These are phyloP conservation scores for Russula earlei DNA, from an alignment of 768 basidiomycete species.

Conservation along the genomic window DNA sequence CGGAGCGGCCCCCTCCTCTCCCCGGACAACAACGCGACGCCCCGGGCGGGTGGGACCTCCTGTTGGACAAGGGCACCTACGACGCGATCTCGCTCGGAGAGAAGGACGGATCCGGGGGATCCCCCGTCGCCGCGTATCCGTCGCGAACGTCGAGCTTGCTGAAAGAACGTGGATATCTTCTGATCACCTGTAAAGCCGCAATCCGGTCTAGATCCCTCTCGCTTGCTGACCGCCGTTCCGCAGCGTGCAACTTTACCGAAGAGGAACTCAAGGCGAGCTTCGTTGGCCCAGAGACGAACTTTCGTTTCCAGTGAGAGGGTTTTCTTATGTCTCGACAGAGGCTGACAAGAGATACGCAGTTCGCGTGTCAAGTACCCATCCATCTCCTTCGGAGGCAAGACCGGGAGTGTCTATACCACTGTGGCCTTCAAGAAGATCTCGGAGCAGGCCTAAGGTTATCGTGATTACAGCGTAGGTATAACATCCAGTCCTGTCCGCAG, in stretches of 20 bases:
- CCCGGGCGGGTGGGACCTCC: conserved; percentile 51
- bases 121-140: conserved; percentile 54
- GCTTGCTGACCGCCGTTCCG: neutral
- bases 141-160: conserved; percentile 44
- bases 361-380: conserved; percentile 65
- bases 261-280: conserved; percentile 57
- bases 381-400: conserved; percentile 70
- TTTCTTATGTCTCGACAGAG: neutral
- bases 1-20: conserved; percentile 36
- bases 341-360: conserved; percentile 30
- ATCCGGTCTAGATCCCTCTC: neutral
- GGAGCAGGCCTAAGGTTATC: neutral
- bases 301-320: conserved; percentile 55
- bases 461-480: conserved; percentile 28
- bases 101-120: conserved; percentile 43
- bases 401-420: conserved; percentile 58
- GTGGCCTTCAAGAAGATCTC: conserved; percentile 52
- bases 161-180: conserved; percentile 56
- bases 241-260: conserved; percentile 76
- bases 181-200: conserved; percentile 66
- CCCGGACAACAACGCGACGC: conserved; percentile 13
- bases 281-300: conserved; percentile 34
- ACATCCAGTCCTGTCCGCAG: conserved; percentile 55
- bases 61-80: conserved; percentile 84
- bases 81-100: conserved; percentile 73